These are phyloP conservation scores for Heliosperma pusillum DNA, from an alignment of 148 eudicot genomes.

Conservation along the genomic window DNA sequence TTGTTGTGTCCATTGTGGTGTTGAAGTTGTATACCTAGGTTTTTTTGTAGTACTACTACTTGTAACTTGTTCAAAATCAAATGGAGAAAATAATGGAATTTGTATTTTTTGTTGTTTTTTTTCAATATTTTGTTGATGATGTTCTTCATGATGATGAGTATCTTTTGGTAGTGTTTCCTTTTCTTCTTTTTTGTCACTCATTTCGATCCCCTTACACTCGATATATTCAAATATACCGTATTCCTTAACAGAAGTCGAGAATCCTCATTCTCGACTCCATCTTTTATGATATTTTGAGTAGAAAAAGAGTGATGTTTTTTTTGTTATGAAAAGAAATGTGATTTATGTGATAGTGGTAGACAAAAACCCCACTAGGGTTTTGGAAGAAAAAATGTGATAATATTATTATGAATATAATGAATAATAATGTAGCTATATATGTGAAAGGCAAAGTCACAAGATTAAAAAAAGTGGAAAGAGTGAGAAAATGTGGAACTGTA, in stretches of 20 bases:
- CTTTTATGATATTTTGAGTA: not conserved
- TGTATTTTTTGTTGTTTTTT: too few relatives aligned
- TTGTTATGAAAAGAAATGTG: not conserved
- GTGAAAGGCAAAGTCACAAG: slow-evolving; percentile 21
- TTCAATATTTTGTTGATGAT: too few relatives aligned
- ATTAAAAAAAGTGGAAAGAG: slow-evolving; percentile 22
- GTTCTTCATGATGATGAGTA: not conserved
- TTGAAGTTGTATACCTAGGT: slow-evolving; percentile 19
- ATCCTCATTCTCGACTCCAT: not conserved
- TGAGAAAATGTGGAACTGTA: slow-evolving; percentile 27
- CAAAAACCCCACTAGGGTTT: slow-evolving; percentile 27
- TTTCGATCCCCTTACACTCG: too few relatives aligned
- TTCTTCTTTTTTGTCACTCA: slow-evolving; percentile 35
- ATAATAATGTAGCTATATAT: slow-evolving; percentile 6
- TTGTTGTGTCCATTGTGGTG: not conserved
- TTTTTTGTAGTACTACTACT: not conserved
- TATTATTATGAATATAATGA: too few relatives aligned
- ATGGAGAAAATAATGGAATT: slow-evolving; percentile 9
- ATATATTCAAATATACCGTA: too few relatives aligned
- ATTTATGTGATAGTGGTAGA: not conserved
- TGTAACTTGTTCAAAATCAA: slow-evolving; percentile 24
- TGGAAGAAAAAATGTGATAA: not conserved
- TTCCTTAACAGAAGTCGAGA: too few relatives aligned
- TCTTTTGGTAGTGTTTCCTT: slow-evolving; percentile 18
- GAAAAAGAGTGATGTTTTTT: not conserved